A percentile compares a stretch with the other conserved stretches of the same genome.
Conservation (phyloP, 2,329 filamentous ascomycete genomes). For the Coniosporium tulheliwenetii region DNA sequence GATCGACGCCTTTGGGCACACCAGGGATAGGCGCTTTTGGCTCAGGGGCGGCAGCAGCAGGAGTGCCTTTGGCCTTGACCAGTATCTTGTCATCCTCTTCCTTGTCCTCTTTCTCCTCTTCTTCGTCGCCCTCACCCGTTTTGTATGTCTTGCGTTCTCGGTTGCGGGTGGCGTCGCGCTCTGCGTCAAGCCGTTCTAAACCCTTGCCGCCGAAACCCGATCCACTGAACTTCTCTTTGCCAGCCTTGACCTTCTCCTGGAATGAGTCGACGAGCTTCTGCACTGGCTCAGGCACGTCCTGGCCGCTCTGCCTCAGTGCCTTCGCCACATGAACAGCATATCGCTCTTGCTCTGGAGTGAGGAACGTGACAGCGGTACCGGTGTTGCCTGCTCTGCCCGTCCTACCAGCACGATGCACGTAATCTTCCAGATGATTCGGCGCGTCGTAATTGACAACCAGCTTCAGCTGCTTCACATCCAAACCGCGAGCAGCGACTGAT, state of each 20-base stretch:
- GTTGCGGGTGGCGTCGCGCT: conserved; percentile 72
- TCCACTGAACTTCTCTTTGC: conserved; percentile 69
- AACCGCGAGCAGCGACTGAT: conserved; percentile 82
- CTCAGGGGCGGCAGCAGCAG: conserved; percentile 2
- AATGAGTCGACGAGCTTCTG: conserved; percentile 51
- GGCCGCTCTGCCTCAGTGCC: conserved; percentile 81
- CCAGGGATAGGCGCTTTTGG: conserved; percentile 12
- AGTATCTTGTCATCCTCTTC: conserved; percentile 49
- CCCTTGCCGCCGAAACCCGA: conserved; percentile 93
- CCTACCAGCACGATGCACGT: conserved; percentile 85
- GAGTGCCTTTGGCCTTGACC: conserved; percentile 44
- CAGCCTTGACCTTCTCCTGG: conserved; percentile 79
- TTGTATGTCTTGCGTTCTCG: conserved; percentile 82
- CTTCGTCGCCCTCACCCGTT: conserved; percentile 70
- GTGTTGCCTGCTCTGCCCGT: conserved; percentile 91
- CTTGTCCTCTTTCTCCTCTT: conserved; percentile 59
- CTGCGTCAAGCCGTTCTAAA: conserved; percentile 77
- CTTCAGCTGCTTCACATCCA: conserved; percentile 93
- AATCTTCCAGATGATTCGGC: conserved; percentile 89
- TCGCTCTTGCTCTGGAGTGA: conserved; percentile 82
- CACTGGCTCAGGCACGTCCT: conserved; percentile 58
- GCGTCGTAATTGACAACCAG: conserved; percentile 92
- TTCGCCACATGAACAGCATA: conserved; percentile 80
- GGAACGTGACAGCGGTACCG: conserved; percentile 85
- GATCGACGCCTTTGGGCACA: conserved; percentile 40